Conservation (phyloP, 495 filamentous ascomycete species). For the Hypomontagnella monticulosa region DNA sequence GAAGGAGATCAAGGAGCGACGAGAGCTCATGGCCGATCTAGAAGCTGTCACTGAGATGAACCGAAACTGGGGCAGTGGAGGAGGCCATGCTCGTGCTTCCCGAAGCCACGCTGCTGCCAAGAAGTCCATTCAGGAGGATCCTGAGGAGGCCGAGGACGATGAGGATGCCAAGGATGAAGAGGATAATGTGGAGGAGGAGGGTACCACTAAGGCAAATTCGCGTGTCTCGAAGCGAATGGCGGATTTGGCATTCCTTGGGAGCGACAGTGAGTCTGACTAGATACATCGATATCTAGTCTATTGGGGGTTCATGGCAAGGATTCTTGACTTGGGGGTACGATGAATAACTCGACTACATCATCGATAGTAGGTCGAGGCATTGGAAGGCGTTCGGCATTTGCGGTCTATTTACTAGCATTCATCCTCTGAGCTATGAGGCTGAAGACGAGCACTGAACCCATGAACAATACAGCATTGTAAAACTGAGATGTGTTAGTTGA, state of each 20-base stretch:
- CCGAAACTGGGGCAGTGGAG: conserved; percentile 74
- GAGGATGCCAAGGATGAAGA: conserved; percentile 56
- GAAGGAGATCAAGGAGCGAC: conserved; percentile 80
- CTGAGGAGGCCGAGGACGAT: conserved; percentile 48
- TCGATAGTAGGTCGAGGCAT: neutral
- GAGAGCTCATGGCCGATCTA: conserved; percentile 84
- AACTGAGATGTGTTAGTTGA: conserved; percentile 66
- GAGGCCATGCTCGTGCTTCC: conserved; percentile 44
- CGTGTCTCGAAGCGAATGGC: conserved; percentile 49
- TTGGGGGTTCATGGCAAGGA: neutral
- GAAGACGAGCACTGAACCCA: conserved; percentile 92
- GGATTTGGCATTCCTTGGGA: conserved; percentile 56
- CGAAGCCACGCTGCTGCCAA: conserved; percentile 45
- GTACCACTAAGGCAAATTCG: conserved; percentile 33
- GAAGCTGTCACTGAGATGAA: conserved; percentile 82
- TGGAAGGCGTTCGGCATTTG: neutral
- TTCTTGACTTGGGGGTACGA: neutral
- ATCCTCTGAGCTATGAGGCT: conserved; percentile 84
- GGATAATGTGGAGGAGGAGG: conserved; percentile 50
- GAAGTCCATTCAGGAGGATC: conserved; percentile 42
- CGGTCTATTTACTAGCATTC: conserved; percentile 53
- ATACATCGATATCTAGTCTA: neutral
- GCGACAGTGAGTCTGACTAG: conserved; percentile 60
- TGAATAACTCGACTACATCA: conserved; percentile 5
- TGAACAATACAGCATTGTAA: conserved; percentile 95